These are phyloP conservation scores for Rosa chinensis DNA, from an alignment of 306 rosid genomes.

Conservation along the genomic window DNA sequence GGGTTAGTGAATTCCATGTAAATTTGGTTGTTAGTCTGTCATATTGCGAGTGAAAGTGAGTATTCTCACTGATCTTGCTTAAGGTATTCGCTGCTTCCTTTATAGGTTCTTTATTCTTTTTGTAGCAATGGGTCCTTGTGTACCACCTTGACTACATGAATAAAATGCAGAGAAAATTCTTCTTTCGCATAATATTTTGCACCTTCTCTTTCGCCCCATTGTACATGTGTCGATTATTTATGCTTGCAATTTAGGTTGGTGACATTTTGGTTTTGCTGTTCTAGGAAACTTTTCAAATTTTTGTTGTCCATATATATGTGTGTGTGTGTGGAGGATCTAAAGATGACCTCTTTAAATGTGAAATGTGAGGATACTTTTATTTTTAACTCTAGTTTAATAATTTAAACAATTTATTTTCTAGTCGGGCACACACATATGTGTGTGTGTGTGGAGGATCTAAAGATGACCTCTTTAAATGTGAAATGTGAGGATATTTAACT, in stretches of 20 bases:
- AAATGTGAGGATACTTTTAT: too few relatives aligned
- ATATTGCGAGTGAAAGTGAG: slow-evolving; percentile 46
- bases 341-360: too few relatives aligned
- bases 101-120: slow-evolving; percentile 20
- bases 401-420: too few relatives aligned
- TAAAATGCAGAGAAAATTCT: slow-evolving; percentile 37
- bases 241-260: neutral
- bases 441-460: too few relatives aligned
- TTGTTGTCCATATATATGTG: too few relatives aligned
- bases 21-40: slow-evolving; percentile 41
- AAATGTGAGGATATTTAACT: too few relatives aligned
- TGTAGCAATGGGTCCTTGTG: slow-evolving; percentile 54
- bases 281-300: neutral
- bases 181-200: neutral
- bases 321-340: too few relatives aligned
- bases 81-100: slow-evolving; percentile 23
- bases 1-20: slow-evolving; percentile 57
- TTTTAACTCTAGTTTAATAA: too few relatives aligned
- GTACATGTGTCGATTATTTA: neutral
- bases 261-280: neutral
- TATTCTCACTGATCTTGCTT: slow-evolving; percentile 35
- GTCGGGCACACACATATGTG: too few relatives aligned
- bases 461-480: too few relatives aligned
- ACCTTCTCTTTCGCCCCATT: neutral
- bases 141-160: slow-evolving; percentile 63